A percentile compares a stretch with the other conserved stretches of the same genome.
Evolutionary conservation across 345 rosid species (phyloP).

Genomic region (Pugionium cornutum): DNA sequence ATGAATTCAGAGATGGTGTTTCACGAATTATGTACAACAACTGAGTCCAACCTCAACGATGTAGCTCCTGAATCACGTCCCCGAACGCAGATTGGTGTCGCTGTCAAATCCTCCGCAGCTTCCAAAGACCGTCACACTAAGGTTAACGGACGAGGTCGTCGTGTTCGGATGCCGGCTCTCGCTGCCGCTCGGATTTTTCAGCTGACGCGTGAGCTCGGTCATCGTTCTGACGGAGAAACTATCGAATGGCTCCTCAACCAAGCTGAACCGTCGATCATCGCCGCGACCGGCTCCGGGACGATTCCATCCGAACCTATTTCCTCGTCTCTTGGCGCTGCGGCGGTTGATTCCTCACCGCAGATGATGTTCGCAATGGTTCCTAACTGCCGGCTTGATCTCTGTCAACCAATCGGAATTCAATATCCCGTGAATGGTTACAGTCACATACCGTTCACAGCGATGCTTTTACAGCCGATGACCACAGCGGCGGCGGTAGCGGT

Average conservation of each 20-base stretch:
- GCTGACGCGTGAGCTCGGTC: slow-evolving; percentile 74
- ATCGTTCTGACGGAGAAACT: slow-evolving; percentile 67
- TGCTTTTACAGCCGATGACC: slow-evolving; percentile 32
- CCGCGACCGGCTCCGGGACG: slow-evolving; percentile 60
- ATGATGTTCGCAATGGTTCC: slow-evolving; percentile 18
- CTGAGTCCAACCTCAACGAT: slow-evolving; percentile 10
- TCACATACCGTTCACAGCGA: slow-evolving; percentile 37
- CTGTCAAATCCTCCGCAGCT: slow-evolving; percentile 35
- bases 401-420: slow-evolving; percentile 22
- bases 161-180: slow-evolving; percentile 70
- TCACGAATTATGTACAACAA: slow-evolving; percentile 9
- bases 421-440: slow-evolving; percentile 21
- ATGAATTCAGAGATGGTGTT: slow-evolving; percentile 27
- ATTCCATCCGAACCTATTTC: slow-evolving; percentile 47
- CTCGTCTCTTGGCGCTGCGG: slow-evolving; percentile 37
- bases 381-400: slow-evolving; percentile 19
- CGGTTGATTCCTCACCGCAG: slow-evolving; percentile 37
- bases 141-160: slow-evolving; percentile 71
- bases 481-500: background rate
- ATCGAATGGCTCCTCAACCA: slow-evolving; percentile 66
- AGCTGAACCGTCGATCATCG: slow-evolving; percentile 62
- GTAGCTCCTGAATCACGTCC: slow-evolving; percentile 22
- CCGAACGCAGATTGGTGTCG: slow-evolving; percentile 10
- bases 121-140: slow-evolving; percentile 72
- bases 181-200: slow-evolving; percentile 77